Evolutionary conservation across 345 rosid species (phyloP), one percentile per base, ranked within the genome.

Genomic region (Aquilaria malaccensis): DNA sequence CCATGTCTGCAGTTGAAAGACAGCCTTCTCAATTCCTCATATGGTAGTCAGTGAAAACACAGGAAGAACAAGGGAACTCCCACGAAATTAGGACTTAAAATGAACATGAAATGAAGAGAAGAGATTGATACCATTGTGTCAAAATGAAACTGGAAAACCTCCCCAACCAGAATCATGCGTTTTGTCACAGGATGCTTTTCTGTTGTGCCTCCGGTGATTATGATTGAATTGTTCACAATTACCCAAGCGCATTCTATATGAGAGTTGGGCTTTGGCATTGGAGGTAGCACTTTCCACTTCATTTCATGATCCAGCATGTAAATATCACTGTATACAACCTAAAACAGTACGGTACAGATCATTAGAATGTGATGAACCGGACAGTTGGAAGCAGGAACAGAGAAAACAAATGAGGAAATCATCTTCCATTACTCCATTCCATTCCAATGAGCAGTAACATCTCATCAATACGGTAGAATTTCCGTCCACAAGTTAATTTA

Each of bases 181-280:
- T 85, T 83, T 65, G 81, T 88, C 60, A 79, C 71, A 0, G 96
- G 95, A 67, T 92, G 95, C 81, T 87, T 85, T 70, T 86, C 95
- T 0, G 92, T 81, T 9, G 92, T 86, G 31, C 96, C 98, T 52
- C 96, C 95, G 0, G 84, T 61, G 51, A 88, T 83, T 67, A 86
- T 74, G 9, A 89, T 77, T 11, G 93, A 89, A 75, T 85, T 85
- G 78, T 89, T 92, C 57, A 82, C 80, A 0, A 89, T 59, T 30
- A 83, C 79, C 98, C 96, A 92, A 2, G 95, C 72, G 13, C 76
- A 83, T 71, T 89, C 98, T 53, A 87, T 85, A 65, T 89, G 98
- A 41, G 96, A 89, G 76, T 83, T 67, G 12, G 88, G 83, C 74
- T 89, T 89, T 54, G 95, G 96, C 95, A 92, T 79, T 30, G 87